Conservation (phyloP, 768 basidiomycete species). For the Lepiota brunneoincarnata region DNA sequence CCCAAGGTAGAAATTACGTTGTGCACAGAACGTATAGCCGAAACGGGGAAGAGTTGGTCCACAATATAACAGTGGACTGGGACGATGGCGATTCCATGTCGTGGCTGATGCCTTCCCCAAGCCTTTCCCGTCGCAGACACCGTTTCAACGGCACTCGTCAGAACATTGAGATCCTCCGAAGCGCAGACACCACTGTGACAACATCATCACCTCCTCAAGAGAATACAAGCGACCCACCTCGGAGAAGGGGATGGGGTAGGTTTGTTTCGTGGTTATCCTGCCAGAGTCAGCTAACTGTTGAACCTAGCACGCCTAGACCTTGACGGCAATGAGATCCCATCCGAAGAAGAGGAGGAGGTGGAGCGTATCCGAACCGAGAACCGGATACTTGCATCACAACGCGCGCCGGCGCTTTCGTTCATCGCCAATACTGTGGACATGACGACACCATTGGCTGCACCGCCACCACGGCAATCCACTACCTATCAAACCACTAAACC, state of each 20-base stretch:
- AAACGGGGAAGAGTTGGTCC: slow-evolving; percentile 37
- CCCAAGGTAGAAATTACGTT: slow-evolving; percentile 29
- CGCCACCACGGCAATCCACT: slow-evolving; percentile 4
- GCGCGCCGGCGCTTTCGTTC: slow-evolving; percentile 9
- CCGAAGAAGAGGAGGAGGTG: slow-evolving; percentile 59
- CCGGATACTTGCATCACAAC: slow-evolving; percentile 33
- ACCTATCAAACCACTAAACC: slow-evolving; percentile 8
- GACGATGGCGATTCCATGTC: slow-evolving; percentile 33
- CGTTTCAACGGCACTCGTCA: slow-evolving; percentile 7
- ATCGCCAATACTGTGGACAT: neutral
- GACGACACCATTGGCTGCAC: neutral
- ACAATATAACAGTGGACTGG: slow-evolving; percentile 38
- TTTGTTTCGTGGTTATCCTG: slow-evolving; percentile 12
- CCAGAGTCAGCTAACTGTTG: slow-evolving; percentile 6
- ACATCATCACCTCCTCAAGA: neutral
- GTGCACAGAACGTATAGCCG: slow-evolving; percentile 32
- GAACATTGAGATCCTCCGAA: neutral
- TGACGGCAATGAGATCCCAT: slow-evolving; percentile 63
- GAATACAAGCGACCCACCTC: slow-evolving; percentile 13
- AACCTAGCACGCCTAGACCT: slow-evolving; percentile 45
- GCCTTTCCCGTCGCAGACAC: slow-evolving; percentile 9
- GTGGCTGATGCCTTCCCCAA: slow-evolving; percentile 25
- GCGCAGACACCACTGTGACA: neutral
- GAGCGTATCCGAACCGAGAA: slow-evolving; percentile 51
- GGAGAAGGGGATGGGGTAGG: slow-evolving; percentile 48